phyloP scores from a whole-genome alignment of 2,329 filamentous ascomycete genomes.

The Atkinsonella hypoxylon region DNA sequence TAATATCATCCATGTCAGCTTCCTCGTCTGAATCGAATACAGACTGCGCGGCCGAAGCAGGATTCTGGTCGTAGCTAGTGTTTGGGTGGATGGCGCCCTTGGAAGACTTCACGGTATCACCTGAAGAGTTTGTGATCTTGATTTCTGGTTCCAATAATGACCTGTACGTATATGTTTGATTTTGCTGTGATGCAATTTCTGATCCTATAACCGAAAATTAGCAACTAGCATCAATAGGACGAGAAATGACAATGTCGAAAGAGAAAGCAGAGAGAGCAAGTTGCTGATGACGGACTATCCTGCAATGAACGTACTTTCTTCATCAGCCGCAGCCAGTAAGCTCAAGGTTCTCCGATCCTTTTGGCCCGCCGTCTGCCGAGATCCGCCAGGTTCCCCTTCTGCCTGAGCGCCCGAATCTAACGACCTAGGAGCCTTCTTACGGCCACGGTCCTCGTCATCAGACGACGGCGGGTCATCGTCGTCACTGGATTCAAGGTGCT shows the following conservation, averaged over 20 bases:
- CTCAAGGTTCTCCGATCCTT: conserved; percentile 39
- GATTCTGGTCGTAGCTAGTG: conserved; percentile 68
- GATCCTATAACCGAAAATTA: conserved; percentile 30
- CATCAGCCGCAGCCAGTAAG: conserved; percentile 61
- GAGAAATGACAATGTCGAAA: neutral
- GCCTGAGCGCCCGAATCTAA: conserved; percentile 29
- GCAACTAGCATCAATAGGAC: neutral
- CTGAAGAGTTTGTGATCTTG: conserved; percentile 49
- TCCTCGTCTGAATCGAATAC: conserved; percentile 77
- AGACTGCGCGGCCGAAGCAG: conserved; percentile 40
- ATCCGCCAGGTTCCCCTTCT: conserved; percentile 22
- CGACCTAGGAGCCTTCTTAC: conserved; percentile 40
- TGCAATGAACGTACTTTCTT: conserved; percentile 52
- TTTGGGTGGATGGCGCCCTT: conserved; percentile 62
- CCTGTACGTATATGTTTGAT: conserved; percentile 40
- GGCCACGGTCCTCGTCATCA: conserved; percentile 56
- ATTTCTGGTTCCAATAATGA: conserved; percentile 58
- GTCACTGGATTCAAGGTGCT: conserved; percentile 56
- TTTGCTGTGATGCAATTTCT: conserved; percentile 37
- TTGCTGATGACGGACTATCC: neutral
- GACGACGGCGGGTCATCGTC: conserved; percentile 53
- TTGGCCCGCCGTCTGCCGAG: conserved; percentile 20
- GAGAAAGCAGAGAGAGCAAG: neutral
- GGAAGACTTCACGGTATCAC: conserved; percentile 43
- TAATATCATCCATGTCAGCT: conserved; percentile 72